Percentiles rank a stretch among this genome's conserved stretches.
These are phyloP conservation scores for Gleditsia sinensis DNA, from an alignment of 306 rosid species.

Conservation along the genomic window DNA sequence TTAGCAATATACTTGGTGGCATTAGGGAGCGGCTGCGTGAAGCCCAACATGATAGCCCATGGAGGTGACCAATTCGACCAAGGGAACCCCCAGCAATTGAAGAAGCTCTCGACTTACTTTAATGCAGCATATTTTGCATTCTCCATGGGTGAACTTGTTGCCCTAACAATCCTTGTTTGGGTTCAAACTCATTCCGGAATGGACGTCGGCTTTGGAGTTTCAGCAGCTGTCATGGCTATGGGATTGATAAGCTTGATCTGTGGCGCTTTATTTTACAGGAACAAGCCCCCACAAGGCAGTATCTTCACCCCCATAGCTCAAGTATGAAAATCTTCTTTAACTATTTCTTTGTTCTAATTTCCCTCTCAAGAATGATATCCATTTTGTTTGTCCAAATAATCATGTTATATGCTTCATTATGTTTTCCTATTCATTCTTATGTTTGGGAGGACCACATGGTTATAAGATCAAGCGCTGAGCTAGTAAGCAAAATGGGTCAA, in stretches of 20 bases:
- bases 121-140: slow-evolving; percentile 90
- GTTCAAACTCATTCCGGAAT: slow-evolving; percentile 98
- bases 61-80: slow-evolving; percentile 86
- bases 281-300: slow-evolving; percentile 87
- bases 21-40: slow-evolving; percentile 92
- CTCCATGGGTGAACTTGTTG: slow-evolving; percentile 81
- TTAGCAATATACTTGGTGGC: slow-evolving; percentile 89
- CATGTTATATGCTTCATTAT: too few species aligned
- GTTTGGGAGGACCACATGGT: not conserved
- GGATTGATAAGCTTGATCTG: slow-evolving; percentile 70
- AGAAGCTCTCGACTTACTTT: slow-evolving; percentile 80
- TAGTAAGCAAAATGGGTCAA: too few species aligned
- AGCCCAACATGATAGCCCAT: slow-evolving; percentile 95
- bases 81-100: slow-evolving; percentile 50
- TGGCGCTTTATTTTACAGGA: slow-evolving; percentile 77
- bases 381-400: not conserved
- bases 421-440: not conserved
- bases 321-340: slow-evolving; percentile 37
- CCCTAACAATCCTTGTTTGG: slow-evolving; percentile 87
- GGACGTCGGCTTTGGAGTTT: slow-evolving; percentile 94
- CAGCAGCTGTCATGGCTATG: slow-evolving; percentile 90
- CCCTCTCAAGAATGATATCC: not conserved
- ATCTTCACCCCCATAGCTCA: slow-evolving; percentile 84
- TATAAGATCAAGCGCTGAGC: too few species aligned
- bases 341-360: not conserved